Base-by-base conservation (phyloP, 2,329 filamentous ascomycete species). In the Fusarium kyushuense region DNA sequence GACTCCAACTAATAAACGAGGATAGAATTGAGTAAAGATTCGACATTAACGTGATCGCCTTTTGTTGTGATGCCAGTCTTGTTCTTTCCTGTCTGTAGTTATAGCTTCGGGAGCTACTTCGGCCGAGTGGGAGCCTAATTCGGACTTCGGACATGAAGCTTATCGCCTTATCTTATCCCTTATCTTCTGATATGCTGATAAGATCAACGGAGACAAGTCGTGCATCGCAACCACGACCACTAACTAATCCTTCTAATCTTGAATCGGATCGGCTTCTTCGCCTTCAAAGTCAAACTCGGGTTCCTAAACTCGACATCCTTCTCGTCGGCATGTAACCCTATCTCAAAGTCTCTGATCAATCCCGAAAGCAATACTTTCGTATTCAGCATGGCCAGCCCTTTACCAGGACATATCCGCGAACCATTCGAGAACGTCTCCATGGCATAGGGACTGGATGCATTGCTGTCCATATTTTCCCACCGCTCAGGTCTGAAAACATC, bases 371-470 rank as follows among this genome's bases (percentile, higher is more conserved):
- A 12, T 1, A 47, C 49, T 14, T 69, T 67, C 16, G 69, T 58
- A 16, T 70, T 54, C 0, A 70, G 16, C 23, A 70, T 29, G 3
- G 67, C 62, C 4, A 70, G 27, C 0, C 49, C 42, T 35, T 64
- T 70, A 11, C 66, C 66, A 1, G 63, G 57, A 17, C 67, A 69
- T 23, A 69, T 67, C 0, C 66, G 54, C 1, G 66, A 54, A 1
- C 66, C 67, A 0, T 67, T 67, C 1, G 56, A 51, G 21, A 64
- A 69, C 0, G 40, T 48, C 7, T 67, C 62, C 21, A 63, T 53
- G 0, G 58, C 40, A 52, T 53, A 67, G 3, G 66, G 66, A 6
- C 54, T 57, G 2, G 9, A 7, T 0, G 54, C 47, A 6, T 54
- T 35, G 0, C 35, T 21, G 0, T 14, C 7, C 0, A 63, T 32